Base-by-base conservation (phyloP, 1,139 yeast species). In the Blastobotrys proliferans region DNA sequence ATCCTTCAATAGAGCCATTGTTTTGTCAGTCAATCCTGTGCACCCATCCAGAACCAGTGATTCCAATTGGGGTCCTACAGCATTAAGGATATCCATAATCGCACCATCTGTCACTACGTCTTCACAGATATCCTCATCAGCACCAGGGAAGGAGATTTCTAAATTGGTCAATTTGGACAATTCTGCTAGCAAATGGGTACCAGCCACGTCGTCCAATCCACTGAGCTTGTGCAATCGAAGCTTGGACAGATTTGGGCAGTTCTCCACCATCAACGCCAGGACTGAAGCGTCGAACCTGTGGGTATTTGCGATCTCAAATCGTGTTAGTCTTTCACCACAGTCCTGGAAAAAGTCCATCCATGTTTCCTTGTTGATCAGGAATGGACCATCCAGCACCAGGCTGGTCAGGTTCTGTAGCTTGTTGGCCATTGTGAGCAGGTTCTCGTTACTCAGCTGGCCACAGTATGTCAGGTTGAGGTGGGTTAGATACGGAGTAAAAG, bases 381-480 rank as follows among this genome's bases (percentile, higher is more conserved):
- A 92, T 0, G 97, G 88, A 0, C 98, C 98, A 62, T 90, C 88
- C 27, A 92, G 66, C 13, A 74, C 66, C 8, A 90, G 51, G 10
- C 74, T 68, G 9, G 60, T 67, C 42, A 94, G 66, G 22, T 74
- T 62, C 0, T 67, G 66, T 38, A 90, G 67, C 48, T 86, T 81
- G 10, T 77, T 66, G 9, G 77, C 73, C 50, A 74, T 77, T 57
- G 85, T 83, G 18, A 69, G 60, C 47, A 92, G 61, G 46, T 85
- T 83, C 51, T 82, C 88, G 60, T 85, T 85, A 54, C 83, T 88
- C 30, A 92, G 66, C 54, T 85, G 94, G 2, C 98, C 98, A 67
- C 97, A 92, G 97, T 88, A 90, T 48, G 79, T 79, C 38, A 92
- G 67, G 0, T 83, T 82, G 32, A 92, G 63, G 1, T 72, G 65